Percentiles rank a stretch among this genome's conserved stretches.
phyloP scores from a whole-genome alignment of 192 early-diverging fungal genomes.

The Fimicolochytrium jonesii region DNA sequence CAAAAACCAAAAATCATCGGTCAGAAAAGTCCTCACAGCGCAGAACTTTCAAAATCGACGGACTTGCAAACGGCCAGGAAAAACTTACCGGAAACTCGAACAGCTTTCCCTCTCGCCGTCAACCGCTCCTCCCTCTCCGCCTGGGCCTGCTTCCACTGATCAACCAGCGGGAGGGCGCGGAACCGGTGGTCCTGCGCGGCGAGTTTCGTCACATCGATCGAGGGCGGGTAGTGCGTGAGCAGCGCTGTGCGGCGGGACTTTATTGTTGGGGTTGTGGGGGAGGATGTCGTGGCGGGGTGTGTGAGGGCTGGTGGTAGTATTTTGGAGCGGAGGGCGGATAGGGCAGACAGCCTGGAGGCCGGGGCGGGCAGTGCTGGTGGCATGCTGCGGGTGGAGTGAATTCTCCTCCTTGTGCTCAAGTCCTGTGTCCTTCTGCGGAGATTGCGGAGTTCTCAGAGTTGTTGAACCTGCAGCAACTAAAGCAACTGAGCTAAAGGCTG shows the following conservation, averaged over 20 bases:
- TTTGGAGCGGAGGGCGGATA: background rate
- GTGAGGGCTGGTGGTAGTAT: too few relatives aligned
- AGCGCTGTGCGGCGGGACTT: background rate
- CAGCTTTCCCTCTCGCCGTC: slow-evolving; percentile 5
- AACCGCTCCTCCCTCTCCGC: slow-evolving; percentile 10
- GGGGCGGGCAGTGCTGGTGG: background rate
- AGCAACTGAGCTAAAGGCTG: background rate
- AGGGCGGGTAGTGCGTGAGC: slow-evolving; percentile 17
- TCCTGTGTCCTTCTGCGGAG: background rate
- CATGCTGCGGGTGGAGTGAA: too few relatives aligned
- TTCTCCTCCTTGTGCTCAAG: too few relatives aligned
- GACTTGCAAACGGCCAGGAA: background rate
- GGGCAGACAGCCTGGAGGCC: background rate
- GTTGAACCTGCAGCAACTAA: background rate
- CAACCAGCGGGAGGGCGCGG: background rate
- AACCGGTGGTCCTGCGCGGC: slow-evolving; percentile 13
- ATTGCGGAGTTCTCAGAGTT: too few relatives aligned
- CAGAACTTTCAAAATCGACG: background rate
- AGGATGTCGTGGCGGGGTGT: background rate
- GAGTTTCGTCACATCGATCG: slow-evolving; percentile 6
- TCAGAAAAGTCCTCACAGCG: background rate
- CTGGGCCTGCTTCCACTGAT: slow-evolving; percentile 8
- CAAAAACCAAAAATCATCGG: background rate
- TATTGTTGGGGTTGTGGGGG: background rate
- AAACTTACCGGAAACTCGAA: slow-evolving; percentile 21